A percentile compares a stretch with the other conserved stretches of the same genome.
Conservation (phyloP, 2,329 filamentous ascomycete species). For the Aspergillus vadensis region DNA sequence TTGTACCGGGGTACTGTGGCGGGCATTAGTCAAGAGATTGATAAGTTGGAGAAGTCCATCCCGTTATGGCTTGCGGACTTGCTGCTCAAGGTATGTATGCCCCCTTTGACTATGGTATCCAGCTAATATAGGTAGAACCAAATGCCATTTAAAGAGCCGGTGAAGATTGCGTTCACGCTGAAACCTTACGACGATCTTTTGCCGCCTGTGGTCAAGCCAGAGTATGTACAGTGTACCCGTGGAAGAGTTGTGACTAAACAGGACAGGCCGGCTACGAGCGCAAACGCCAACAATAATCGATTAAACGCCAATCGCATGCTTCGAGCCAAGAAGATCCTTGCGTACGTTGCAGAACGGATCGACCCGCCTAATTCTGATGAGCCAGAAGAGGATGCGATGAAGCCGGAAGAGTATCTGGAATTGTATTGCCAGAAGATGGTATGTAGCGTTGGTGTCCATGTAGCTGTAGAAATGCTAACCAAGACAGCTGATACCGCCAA, state of each 20-base stretch:
- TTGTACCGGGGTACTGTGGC: conserved; percentile 88
- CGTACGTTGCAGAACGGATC: conserved; percentile 89
- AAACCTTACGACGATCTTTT: conserved; percentile 76
- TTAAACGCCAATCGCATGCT: conserved; percentile 97
- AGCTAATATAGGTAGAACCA: conserved; percentile 60
- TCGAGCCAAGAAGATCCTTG: conserved; percentile 88
- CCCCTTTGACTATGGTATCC: background rate
- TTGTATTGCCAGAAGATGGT: conserved; percentile 93
- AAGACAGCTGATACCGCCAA: conserved; percentile 60
- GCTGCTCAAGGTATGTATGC: conserved; percentile 63
- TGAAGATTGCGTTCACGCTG: conserved; percentile 93
- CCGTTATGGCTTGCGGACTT: conserved; percentile 93
- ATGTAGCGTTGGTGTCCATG: conserved; percentile 36
- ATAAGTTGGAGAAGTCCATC: conserved; percentile 80
- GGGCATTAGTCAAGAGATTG: conserved; percentile 72
- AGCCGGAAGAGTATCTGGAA: conserved; percentile 90
- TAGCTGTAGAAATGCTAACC: conserved; percentile 6
- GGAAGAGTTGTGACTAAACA: background rate
- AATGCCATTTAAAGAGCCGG: conserved; percentile 82
- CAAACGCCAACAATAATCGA: conserved; percentile 63
- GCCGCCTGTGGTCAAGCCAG: conserved; percentile 71
- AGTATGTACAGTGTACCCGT: conserved; percentile 56
- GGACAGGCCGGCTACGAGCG: conserved; percentile 28
- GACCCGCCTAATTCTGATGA: conserved; percentile 67
- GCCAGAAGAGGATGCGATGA: conserved; percentile 62